Evolutionary conservation across 345 rosid species (phyloP), one percentile per base, ranked within the genome.

Genomic region (thale cress (Arabidopsis thaliana)): DNA sequence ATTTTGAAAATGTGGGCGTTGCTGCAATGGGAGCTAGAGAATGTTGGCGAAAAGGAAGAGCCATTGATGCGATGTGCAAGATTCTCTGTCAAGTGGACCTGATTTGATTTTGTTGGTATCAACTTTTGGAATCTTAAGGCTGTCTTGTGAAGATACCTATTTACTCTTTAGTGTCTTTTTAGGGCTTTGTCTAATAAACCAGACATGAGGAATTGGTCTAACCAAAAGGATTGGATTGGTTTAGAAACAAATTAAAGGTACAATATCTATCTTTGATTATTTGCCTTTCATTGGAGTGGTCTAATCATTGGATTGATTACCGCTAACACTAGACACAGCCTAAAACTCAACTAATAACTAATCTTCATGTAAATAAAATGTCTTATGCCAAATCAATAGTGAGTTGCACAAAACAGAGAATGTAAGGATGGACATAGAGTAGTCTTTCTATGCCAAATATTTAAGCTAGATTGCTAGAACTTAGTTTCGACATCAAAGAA

Each of bases 71-170:
- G 3, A 65, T 57, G 73, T 49, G 48, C 2, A 36, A 65, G 57
- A 71, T 71, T 78, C 69, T 71, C 69, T 78, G 68, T 58, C 67
- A 64, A 65, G 62, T 57, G 68, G 77, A 58, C 67, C 68, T 58
- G 73, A 28, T 45, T 74, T 32, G 13, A 34, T 59, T 59, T 68
- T 20, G 63, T 60, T 57, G 60, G 14, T 57, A 25, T 48, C 7
- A 2, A 59, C 42, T 25, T 20, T 58, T 49, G 16, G 73, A 59
- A 58, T 67, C 52, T 56, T 42, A 42, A 59, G 46, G 13, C 28
- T 60, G 11, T 28, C 30, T 45, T 66, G 8, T 36, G 58, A 34
- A 45, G 58, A 59, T 14, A 59, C 75, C 16, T 37, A 10, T n/a
- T 41, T 14, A 13, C 32, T 28, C 32, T 28, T 28, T 28, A 28